Evolutionary conservation across 1,284 basidiomycete genomes (phyloP), one percentile per base, ranked within the genome.

Genomic region (Tilletia caries): DNA sequence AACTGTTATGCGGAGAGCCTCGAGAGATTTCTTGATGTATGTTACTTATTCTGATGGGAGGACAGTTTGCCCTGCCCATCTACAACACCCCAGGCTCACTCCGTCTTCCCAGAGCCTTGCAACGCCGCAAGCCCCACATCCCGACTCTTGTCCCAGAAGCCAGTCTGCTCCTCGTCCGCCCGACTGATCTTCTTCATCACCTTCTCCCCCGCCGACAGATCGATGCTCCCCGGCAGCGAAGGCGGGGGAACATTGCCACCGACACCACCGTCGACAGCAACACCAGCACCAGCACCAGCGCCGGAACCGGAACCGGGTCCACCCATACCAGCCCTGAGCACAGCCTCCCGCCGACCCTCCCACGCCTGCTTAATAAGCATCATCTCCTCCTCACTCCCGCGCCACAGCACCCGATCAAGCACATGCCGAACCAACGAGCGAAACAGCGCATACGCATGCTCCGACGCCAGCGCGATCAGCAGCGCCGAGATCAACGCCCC

Each of bases 371-470:
- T 70, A 37, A 77, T 69, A 1, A 82, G 74, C 12, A 73, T 41
- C 46, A 76, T 69, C 44, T 80, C 79, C 34, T 82, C 81, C 29
- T 71, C 68, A 20, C 72, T 74, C 1, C 76, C 78, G 5, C 76
- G 46, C 82, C 82, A 83, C 13, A 79, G 67, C 6, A 76, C 44
- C 6, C 77, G 72, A 65, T 79, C 74, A 32, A 83, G 52, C 2
- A 82, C 68, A 65, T 83, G 76, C 10, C 75, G 68, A 0, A 82
- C 69, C 6, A 71, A 62, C 5, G 46, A 37, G 10, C 73, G 70
- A 13, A 79, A 62, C n/a, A 83, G 25, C 5, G 68, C 74, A 66
- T 79, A 83, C 1, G 73, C 70, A 29, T 82, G 80, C 64, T 83
- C 81, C 1, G 76, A 76, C 6, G 77, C 34, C 29, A 83, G 58